A percentile compares a stretch with the other conserved stretches of the same genome.
These are phyloP conservation scores for Ceratobasidium sp. DNA, from an alignment of 1,284 basidiomycete genomes.

Conservation along the genomic window DNA sequence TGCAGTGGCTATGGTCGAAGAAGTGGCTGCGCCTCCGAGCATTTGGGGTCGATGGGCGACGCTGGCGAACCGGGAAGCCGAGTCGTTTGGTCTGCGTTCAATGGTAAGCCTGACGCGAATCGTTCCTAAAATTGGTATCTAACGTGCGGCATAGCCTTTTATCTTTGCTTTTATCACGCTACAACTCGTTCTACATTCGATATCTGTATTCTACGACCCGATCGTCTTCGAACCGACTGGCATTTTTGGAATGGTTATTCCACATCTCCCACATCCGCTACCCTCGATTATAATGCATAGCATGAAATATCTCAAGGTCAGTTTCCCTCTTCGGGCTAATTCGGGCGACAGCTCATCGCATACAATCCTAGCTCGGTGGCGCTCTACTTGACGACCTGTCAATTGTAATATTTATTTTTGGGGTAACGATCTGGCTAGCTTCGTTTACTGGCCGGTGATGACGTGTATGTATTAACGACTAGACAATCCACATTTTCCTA, in stretches of 20 bases:
- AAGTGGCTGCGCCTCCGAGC: conserved; percentile 15
- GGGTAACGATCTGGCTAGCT: conserved; percentile 15
- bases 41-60: conserved; percentile 66
- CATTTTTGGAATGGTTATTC: conserved; percentile 31
- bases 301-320: conserved; percentile 71
- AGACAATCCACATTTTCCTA: conserved; percentile 26
- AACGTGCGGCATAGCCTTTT: conserved; percentile 62
- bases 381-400: conserved; percentile 27
- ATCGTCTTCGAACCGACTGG: conserved; percentile 51
- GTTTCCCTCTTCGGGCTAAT: conserved; percentile 34
- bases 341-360: not conserved
- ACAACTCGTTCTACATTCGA: conserved; percentile 70
- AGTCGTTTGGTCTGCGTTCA: conserved; percentile 59
- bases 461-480: conserved; percentile 3
- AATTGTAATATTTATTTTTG: conserved; percentile 36
- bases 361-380: conserved; percentile 14
- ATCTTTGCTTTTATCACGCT: conserved; percentile 79
- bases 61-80: conserved; percentile 51
- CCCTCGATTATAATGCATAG: conserved; percentile 65
- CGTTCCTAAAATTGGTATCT: not conserved
- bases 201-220: conserved; percentile 70
- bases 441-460: conserved; percentile 7
- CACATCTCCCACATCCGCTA: conserved; percentile 66
- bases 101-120: conserved; percentile 56
- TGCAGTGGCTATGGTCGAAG: conserved; percentile 40